Evolutionary conservation across 2,329 filamentous ascomycete species (phyloP), one percentile per base, ranked within the genome.

Genomic region (Endothia cerciana): DNA sequence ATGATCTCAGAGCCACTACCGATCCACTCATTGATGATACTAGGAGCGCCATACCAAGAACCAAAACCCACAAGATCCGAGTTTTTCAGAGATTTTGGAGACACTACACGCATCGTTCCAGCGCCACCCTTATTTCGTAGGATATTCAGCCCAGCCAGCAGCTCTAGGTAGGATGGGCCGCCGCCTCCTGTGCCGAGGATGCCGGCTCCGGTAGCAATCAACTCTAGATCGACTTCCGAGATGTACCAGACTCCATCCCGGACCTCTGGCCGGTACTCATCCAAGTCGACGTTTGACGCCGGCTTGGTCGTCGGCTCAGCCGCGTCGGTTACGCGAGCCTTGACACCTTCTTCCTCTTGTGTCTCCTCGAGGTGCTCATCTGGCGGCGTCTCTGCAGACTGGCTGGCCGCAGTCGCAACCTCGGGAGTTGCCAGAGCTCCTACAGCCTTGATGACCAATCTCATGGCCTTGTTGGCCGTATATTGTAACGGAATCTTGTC

Each of bases 31-130:
- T 77, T 77, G 49, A 77, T 77, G 11, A 80, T 78, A 25, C 76
- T 79, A 0, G 79, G 79, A 41, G 78, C 79, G 3, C 80, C 81
- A 53, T 82, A 82, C 74, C 80, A 81, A 0, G 79, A 79, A 0
- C 80, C 80, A 47, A 81, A 79, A 51, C 79, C 79, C 4, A 80
- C 74, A 1, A 74, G 70, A 10, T 78, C 79, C 13, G 75, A 71
- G 38, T 82, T 80, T 4, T 73, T 71, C 0, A 82, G 69, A 0
- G 73, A 70, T 5, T 73, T 73, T 0, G 79, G 76, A 0, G 78
- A 74, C 1, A 83, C 73, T 1, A 83, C 75, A 8, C 79, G 72
- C 73, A 82, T 79, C 60, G 75, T 74, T 58, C 76, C 71, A 55
- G 71, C 53, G 1, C 73, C 72, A 0, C 72, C 73, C 19, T 74